Evolutionary conservation across 768 basidiomycete species (phyloP).

Genomic region (Mycena vitilis): DNA sequence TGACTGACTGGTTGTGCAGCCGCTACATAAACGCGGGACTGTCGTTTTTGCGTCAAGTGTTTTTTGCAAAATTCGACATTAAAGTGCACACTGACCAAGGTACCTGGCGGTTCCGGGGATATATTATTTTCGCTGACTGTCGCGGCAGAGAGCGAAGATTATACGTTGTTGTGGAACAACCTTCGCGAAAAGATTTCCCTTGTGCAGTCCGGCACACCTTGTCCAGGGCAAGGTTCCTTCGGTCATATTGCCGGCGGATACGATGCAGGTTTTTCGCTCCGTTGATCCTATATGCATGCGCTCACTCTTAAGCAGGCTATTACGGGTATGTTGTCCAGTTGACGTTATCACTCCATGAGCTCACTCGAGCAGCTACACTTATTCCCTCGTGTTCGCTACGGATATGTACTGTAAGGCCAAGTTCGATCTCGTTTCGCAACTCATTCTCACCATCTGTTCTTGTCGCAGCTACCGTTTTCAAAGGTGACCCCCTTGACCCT

Average conservation of each 20-base stretch:
- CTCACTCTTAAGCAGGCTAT: conserved; percentile 64
- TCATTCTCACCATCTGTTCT: neutral
- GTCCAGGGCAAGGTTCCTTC: conserved; percentile 73
- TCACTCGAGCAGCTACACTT: conserved; percentile 61
- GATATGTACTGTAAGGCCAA: conserved; percentile 63
- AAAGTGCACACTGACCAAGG: conserved; percentile 80
- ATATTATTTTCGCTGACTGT: neutral
- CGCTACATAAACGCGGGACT: conserved; percentile 87
- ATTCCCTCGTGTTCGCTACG: conserved; percentile 73
- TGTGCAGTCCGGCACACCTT: conserved; percentile 68
- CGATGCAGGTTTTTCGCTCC: conserved; percentile 44
- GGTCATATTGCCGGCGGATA: too few relatives aligned
- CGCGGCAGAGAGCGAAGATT: conserved; percentile 67
- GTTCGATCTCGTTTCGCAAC: neutral
- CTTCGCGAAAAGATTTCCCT: conserved; percentile 77
- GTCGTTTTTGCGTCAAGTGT: conserved; percentile 85
- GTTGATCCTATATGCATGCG: conserved; percentile 83
- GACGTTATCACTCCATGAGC: neutral
- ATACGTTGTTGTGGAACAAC: conserved; percentile 83
- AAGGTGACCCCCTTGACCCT: conserved; percentile 79
- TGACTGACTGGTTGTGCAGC: conserved; percentile 42
- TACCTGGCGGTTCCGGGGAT: conserved; percentile 37
- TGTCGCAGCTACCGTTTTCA: conserved; percentile 76
- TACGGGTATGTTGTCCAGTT: conserved; percentile 59
- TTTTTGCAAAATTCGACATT: conserved; percentile 85